A percentile compares a stretch with the other conserved stretches of the same genome.
These are phyloP conservation scores for Penicillium sumatraense DNA, from an alignment of 2,329 filamentous ascomycete species.

Conservation along the genomic window DNA sequence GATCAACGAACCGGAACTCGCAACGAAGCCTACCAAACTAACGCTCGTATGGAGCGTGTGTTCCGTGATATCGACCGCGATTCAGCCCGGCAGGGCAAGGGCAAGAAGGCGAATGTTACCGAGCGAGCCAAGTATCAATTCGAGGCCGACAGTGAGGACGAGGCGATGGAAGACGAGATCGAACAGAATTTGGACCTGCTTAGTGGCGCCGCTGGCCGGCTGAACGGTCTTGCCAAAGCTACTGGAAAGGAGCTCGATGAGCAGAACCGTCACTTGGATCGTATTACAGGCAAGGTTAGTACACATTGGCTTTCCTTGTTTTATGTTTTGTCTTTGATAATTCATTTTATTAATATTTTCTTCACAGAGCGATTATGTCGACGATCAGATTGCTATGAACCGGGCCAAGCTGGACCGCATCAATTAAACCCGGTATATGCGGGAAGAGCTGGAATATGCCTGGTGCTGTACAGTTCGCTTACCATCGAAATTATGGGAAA, in stretches of 20 bases:
- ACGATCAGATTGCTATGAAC: conserved; percentile 81
- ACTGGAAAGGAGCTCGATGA: conserved; percentile 75
- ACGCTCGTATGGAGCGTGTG: conserved; percentile 67
- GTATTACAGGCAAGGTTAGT: conserved; percentile 76
- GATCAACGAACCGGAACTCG: conserved; percentile 61
- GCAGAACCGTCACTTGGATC: conserved; percentile 78
- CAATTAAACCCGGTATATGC: conserved; percentile 29
- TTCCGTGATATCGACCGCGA: conserved; percentile 67
- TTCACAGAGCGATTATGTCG: conserved; percentile 78
- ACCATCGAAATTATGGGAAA: conserved; percentile 13
- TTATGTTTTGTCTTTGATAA: neutral
- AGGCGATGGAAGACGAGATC: conserved; percentile 73
- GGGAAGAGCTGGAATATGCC: conserved; percentile 30
- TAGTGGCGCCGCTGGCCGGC: conserved; percentile 64
- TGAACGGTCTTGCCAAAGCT: conserved; percentile 74
- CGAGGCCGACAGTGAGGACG: conserved; percentile 73
- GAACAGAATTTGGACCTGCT: conserved; percentile 67
- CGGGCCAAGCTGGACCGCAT: conserved; percentile 69
- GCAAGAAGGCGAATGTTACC: conserved; percentile 58
- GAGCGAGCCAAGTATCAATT: conserved; percentile 77
- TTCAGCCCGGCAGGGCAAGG: conserved; percentile 51
- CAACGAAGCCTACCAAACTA: conserved; percentile 55
- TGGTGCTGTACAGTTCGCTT: conserved; percentile 33
- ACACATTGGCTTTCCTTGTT: neutral
- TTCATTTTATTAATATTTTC: conserved; percentile 27